A percentile compares a stretch with the other conserved stretches of the same genome.
phyloP scores from a whole-genome alignment of 2,329 filamentous ascomycete genomes.

The Aspergillus sp. region DNA sequence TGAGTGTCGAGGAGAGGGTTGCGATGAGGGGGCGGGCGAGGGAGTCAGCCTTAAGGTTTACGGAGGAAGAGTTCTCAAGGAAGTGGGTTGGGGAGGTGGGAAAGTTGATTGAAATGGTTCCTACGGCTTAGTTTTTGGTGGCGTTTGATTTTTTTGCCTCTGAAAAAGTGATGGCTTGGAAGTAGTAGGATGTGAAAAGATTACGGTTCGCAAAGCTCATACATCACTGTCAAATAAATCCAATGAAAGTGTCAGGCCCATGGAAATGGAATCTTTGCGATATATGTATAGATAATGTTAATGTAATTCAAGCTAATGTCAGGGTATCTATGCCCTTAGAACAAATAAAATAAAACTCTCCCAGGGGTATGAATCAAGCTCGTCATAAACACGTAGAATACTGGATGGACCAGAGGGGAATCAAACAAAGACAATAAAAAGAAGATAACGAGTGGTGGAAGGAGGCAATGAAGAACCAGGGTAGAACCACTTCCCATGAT shows the following conservation, averaged over 20 bases:
- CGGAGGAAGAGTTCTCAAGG: constrained; percentile 79
- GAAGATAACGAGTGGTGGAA: constrained; percentile 6
- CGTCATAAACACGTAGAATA: constrained; percentile 27
- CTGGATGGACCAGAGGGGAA: constrained; percentile 12
- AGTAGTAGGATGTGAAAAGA: background rate
- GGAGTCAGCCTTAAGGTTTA: constrained; percentile 80
- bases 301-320: background rate
- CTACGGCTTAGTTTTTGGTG: background rate
- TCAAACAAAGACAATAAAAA: constrained; percentile 12
- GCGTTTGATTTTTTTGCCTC: too few relatives aligned
- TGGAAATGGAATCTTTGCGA: background rate
- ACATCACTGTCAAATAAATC: background rate
- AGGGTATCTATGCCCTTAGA: constrained; percentile 15
- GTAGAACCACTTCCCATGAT: constrained; percentile 19
- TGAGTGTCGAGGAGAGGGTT: constrained; percentile 64
- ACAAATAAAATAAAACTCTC: constrained; percentile 18
- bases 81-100: constrained; percentile 80
- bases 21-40: constrained; percentile 77
- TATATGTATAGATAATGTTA: background rate
- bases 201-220: background rate
- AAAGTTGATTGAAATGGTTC: constrained; percentile 63
- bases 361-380: constrained; percentile 29
- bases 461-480: background rate
- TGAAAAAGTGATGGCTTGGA: background rate
- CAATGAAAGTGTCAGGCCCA: background rate